These are phyloP conservation scores for Byssochlamys sp. DNA, from an alignment of 2,329 filamentous ascomycete genomes.

Conservation along the genomic window DNA sequence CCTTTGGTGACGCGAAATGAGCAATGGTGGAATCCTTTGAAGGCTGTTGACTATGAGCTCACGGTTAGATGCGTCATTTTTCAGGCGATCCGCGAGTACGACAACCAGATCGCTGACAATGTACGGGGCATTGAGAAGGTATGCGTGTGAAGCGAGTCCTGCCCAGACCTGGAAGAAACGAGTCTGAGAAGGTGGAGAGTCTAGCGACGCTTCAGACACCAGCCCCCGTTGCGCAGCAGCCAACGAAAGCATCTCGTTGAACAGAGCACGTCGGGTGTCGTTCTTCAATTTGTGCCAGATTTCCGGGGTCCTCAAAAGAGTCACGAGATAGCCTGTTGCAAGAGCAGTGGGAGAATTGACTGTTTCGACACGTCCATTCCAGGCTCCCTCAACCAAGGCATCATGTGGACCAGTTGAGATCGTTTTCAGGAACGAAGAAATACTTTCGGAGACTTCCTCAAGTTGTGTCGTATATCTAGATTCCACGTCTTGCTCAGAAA, in stretches of 20 bases:
- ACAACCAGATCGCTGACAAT: slow-evolving; percentile 25
- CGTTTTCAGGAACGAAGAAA: slow-evolving; percentile 14
- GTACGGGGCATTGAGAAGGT: slow-evolving; percentile 24
- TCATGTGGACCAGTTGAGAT: slow-evolving; percentile 14
- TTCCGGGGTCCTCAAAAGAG: slow-evolving; percentile 21
- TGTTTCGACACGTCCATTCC: slow-evolving; percentile 30
- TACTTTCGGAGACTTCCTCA: slow-evolving; percentile 16
- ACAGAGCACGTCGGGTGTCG: slow-evolving; percentile 22
- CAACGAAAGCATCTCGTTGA: slow-evolving; percentile 24
- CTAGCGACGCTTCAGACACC: slow-evolving; percentile 16
- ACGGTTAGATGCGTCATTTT: slow-evolving; percentile 19
- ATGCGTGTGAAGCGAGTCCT: slow-evolving; percentile 30
- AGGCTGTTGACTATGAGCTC: slow-evolving; percentile 26
- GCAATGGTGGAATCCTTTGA: slow-evolving; percentile 25
- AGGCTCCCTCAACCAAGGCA: slow-evolving; percentile 18
- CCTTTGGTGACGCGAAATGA: slow-evolving; percentile 30
- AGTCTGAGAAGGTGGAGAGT: slow-evolving; percentile 16
- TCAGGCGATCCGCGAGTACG: slow-evolving; percentile 24
- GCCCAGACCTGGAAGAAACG: slow-evolving; percentile 30
- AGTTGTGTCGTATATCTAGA: slow-evolving; percentile 11
- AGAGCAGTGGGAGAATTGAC: slow-evolving; percentile 22
- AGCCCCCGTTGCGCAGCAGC: slow-evolving; percentile 16
- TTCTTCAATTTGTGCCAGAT: slow-evolving; percentile 20
- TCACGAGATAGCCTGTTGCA: slow-evolving; percentile 25
- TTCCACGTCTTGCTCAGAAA: slow-evolving; percentile 14